A percentile compares a stretch with the other conserved stretches of the same genome.
phyloP scores from a whole-genome alignment of 306 rosid species.

The Medicago ruthenica region DNA sequence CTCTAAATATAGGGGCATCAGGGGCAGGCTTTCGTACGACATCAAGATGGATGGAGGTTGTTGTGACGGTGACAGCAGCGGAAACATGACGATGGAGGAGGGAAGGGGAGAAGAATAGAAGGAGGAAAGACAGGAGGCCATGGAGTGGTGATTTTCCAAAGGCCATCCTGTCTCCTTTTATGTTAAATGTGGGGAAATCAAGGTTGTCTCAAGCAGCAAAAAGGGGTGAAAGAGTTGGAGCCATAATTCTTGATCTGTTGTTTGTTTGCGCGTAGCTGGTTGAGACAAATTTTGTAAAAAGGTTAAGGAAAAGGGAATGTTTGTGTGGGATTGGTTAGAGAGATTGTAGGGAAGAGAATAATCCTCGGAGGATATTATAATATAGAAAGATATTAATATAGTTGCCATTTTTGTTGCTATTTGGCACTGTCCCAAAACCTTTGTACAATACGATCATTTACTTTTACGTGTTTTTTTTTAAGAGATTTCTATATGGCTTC shows the following conservation, averaged over 20 bases:
- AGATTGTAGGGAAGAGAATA: conserved; percentile 71
- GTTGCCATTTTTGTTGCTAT: conserved; percentile 23
- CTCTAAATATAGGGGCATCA: conserved; percentile 58
- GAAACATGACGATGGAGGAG: background rate
- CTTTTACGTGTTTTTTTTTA: conserved; percentile 1
- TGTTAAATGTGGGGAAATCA: conserved; percentile 36
- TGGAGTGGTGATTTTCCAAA: conserved; percentile 37
- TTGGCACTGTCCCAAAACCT: conserved; percentile 30
- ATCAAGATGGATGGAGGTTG: conserved; percentile 52
- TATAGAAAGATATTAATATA: conserved; percentile 28
- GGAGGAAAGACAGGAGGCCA: conserved; percentile 66
- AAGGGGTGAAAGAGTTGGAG: conserved; percentile 55
- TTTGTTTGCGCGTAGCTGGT: conserved; percentile 25
- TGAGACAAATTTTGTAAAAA: conserved; percentile 37
- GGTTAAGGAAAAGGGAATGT: conserved; percentile 40
- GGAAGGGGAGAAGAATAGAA: background rate
- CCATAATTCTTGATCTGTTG: conserved; percentile 44
- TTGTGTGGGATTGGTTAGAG: conserved; percentile 51
- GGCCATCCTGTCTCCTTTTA: conserved; percentile 80
- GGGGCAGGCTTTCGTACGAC: conserved; percentile 56
- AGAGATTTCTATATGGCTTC: conserved; percentile 32
- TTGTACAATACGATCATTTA: background rate
- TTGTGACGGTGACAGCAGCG: conserved; percentile 12
- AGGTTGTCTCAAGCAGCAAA: conserved; percentile 34
- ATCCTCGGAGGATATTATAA: conserved; percentile 55